Evolutionary conservation across 2,329 filamentous ascomycete species (phyloP), one percentile per base, ranked within the genome.

Genomic region (Periconia sp.): DNA sequence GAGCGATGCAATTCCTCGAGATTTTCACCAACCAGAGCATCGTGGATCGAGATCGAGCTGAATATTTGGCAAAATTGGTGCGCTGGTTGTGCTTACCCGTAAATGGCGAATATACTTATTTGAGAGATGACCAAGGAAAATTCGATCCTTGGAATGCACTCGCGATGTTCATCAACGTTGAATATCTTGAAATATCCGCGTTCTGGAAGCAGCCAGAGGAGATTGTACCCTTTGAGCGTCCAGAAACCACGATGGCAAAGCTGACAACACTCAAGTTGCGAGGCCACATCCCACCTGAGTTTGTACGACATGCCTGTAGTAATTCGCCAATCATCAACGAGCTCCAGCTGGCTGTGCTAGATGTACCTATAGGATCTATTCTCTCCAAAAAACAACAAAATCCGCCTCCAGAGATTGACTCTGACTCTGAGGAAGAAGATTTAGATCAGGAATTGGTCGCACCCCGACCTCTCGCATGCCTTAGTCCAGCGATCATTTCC

Each of bases 151-250:
- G 51, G 48, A 50, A 50, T 21, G n/a, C 37, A 3, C 19, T 54
- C 5, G 35, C 45, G 3, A 15, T 10, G 3, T 43, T 54, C 19
- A 31, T 12, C 6, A 49, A 52, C 33, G 24, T 54, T 5, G 45
- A 50, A 17, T 47, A 52, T 43, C 37, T 54, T 1, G 48, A 52
- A 16, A 34, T 54, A 2, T 38, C 37, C 2, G 39, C 39, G 2
- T 40, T 37, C 21, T 46, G 38, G 40, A 21, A 5, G 18, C 34
- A 34, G 13, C 16, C 10, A 2, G 10, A 16, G 6, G 5, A 5
- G 9, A 4, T 5, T 5, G 13, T 25, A 5, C 33, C 30, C 3
- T 38, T 40, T 13, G 6, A 13, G 8, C 18, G 8, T 12, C 13
- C 37, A 12, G 19, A 12, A 7, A 12, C 32, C 4, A n/a, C 6